Conservation (phyloP, 768 basidiomycete species). For the Pisolithus sp. region DNA sequence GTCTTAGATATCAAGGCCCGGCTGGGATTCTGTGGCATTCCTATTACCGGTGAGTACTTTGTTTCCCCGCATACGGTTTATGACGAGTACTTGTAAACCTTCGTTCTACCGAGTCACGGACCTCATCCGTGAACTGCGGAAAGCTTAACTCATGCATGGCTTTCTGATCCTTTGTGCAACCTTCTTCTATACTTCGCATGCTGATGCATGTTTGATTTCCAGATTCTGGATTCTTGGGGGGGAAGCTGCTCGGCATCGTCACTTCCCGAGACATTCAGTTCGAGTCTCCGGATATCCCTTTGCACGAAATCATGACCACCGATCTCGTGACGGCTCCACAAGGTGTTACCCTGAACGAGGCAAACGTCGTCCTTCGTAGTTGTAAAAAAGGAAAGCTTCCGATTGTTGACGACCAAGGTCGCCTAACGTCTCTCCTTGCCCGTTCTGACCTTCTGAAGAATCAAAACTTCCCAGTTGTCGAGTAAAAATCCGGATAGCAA, state of each 20-base stretch:
- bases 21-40: background rate
- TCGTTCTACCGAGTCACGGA: background rate
- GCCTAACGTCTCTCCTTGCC: no score
- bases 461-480: background rate
- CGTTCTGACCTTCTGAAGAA: no score
- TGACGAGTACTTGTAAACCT: background rate
- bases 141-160: no score
- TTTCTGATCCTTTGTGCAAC: no score
- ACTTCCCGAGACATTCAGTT: constrained; percentile 89
- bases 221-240: constrained; percentile 82
- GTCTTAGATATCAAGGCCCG: constrained; percentile 21
- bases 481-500: background rate
- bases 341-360: constrained; percentile 86
- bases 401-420: no score
- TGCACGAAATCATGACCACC: constrained; percentile 86
- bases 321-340: constrained; percentile 78
- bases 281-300: constrained; percentile 54
- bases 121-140: no score
- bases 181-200: no score
- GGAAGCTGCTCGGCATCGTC: constrained; percentile 92
- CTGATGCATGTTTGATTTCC: constrained; percentile 38
- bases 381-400: constrained; percentile 29
- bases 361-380: constrained; percentile 90
- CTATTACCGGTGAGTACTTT: background rate
- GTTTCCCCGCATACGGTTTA: background rate